These are phyloP conservation scores for Teunomyces funiuensis DNA, from an alignment of 805 yeast species.

Conservation along the genomic window DNA sequence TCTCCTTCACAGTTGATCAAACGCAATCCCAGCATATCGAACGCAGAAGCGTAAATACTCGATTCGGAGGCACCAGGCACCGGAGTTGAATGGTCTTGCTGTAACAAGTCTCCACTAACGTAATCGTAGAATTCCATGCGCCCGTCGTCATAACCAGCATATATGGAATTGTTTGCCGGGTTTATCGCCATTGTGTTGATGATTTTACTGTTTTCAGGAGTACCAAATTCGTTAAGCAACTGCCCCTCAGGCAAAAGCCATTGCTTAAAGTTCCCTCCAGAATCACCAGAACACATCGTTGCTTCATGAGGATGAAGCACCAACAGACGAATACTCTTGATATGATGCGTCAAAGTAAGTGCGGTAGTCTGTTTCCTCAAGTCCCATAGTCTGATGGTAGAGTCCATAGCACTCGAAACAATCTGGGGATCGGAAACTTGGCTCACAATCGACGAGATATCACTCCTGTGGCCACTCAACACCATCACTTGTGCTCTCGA, in stretches of 20 bases:
- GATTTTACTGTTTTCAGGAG: constrained; percentile 45
- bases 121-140: constrained; percentile 76
- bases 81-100: constrained; percentile 50
- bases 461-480: constrained; percentile 76
- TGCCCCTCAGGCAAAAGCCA: constrained; percentile 83
- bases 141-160: constrained; percentile 87
- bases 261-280: constrained; percentile 71
- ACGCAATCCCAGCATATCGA: constrained; percentile 79
- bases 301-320: constrained; percentile 65
- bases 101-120: constrained; percentile 63
- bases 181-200: constrained; percentile 70
- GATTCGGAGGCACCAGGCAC: constrained; percentile 71
- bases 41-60: constrained; percentile 68
- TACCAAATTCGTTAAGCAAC: constrained; percentile 57
- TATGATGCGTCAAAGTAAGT: constrained; percentile 79
- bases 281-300: constrained; percentile 77
- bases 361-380: constrained; percentile 71
- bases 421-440: constrained; percentile 83
- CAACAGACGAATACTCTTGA: constrained; percentile 75
- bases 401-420: constrained; percentile 78
- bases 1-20: constrained; percentile 89
- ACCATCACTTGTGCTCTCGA: constrained; percentile 73
- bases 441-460: constrained; percentile 67
- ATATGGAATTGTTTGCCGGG: constrained; percentile 58
- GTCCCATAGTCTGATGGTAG: constrained; percentile 90